Evolutionary conservation across 805 yeast genomes (phyloP).

Genomic region (Saccharomycopsis olivae): DNA sequence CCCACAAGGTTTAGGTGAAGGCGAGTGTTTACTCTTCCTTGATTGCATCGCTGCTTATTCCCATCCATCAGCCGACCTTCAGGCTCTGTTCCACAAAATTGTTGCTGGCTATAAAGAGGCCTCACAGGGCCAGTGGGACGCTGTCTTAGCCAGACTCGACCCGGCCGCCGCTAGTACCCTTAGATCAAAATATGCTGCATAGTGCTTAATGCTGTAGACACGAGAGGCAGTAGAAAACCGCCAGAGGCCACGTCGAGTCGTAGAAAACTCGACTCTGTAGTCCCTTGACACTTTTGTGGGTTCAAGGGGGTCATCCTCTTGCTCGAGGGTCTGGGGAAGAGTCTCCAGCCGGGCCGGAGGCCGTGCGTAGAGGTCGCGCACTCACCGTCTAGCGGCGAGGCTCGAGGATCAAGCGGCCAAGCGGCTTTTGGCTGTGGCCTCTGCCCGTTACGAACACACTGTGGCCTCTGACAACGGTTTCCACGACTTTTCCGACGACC

Average conservation of each 20-base stretch:
- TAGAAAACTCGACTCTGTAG: too few species aligned
- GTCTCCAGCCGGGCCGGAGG: too few species aligned
- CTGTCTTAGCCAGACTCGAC: neutral
- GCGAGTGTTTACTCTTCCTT: conserved; percentile 38
- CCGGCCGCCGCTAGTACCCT: neutral
- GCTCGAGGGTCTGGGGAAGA: too few species aligned
- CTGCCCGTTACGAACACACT: conserved; percentile 43
- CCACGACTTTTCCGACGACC: conserved; percentile 64
- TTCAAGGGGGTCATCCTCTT: too few species aligned
- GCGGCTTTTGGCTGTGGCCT: conserved; percentile 47
- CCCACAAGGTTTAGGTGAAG: conserved; percentile 47
- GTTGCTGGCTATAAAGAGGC: conserved; percentile 33
- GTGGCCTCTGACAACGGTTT: conserved; percentile 71
- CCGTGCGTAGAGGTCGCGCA: too few species aligned
- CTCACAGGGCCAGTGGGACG: conserved; percentile 29
- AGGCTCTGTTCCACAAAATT: conserved; percentile 33
- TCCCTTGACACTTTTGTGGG: too few species aligned
- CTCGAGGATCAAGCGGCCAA: conserved; percentile 52
- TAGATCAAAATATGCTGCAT: neutral
- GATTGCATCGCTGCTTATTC: conserved; percentile 48
- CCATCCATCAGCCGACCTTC: conserved; percentile 38
- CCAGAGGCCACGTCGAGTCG: too few species aligned
- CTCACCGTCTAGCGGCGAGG: conserved; percentile 41
- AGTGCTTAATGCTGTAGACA: too few species aligned
- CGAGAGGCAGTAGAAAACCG: too few species aligned